Conservation (phyloP, 2,329 filamentous ascomycete genomes). For the Fusarium sp. region DNA sequence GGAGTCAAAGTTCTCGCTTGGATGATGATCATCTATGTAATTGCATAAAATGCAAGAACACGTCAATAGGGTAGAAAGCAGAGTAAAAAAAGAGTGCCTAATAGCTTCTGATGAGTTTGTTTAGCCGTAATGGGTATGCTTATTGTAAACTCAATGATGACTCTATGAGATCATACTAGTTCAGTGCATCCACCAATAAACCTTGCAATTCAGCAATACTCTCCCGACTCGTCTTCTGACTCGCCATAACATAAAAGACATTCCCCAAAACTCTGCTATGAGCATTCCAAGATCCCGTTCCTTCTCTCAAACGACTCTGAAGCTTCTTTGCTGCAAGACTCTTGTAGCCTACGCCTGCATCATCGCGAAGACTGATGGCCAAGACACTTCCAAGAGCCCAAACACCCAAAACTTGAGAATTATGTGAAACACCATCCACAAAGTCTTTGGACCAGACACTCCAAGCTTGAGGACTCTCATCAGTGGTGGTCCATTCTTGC, state of each 20-base stretch:
- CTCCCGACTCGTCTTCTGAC: slow-evolving; percentile 56
- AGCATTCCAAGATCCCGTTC: slow-evolving; percentile 58
- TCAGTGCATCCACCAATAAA: slow-evolving; percentile 32
- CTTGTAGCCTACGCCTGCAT: slow-evolving; percentile 58
- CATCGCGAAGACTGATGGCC: slow-evolving; percentile 67
- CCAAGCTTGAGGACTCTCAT: slow-evolving; percentile 59
- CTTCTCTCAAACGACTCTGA: slow-evolving; percentile 52
- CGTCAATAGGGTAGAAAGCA: neutral
- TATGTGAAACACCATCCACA: slow-evolving; percentile 68
- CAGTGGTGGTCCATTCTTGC: slow-evolving; percentile 21
- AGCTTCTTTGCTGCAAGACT: slow-evolving; percentile 60
- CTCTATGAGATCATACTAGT: slow-evolving; percentile 15
- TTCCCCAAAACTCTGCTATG: slow-evolving; percentile 68
- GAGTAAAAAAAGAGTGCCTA: no score
- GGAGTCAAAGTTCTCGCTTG: neutral
- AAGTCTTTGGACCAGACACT: slow-evolving; percentile 76
- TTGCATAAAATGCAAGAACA: slow-evolving; percentile 15
- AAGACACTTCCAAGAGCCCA: slow-evolving; percentile 82
- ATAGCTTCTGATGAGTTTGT: no score
- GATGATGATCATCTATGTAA: slow-evolving; percentile 12
- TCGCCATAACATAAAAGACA: slow-evolving; percentile 69
- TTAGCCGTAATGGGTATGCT: no score
- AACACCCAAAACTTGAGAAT: slow-evolving; percentile 68
- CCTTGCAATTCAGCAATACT: slow-evolving; percentile 43
- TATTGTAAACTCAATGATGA: neutral